phyloP scores from a whole-genome alignment of 352 stramenopile genomes.

The Globisporangium heterothallicum region DNA sequence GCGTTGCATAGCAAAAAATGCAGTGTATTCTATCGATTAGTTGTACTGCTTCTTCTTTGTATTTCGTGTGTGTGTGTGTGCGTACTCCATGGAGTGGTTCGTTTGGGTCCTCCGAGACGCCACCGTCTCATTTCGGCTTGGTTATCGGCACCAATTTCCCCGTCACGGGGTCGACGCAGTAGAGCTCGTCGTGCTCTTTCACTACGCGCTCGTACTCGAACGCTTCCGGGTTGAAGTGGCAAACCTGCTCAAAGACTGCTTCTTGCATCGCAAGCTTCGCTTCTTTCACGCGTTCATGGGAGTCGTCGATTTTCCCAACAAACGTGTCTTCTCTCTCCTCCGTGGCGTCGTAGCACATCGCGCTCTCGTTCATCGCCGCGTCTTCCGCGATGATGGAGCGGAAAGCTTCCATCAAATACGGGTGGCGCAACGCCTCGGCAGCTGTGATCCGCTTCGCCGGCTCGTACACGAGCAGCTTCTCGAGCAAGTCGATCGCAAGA shows the following conservation, averaged over 20 bases:
- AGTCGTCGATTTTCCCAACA: conserved; percentile 58
- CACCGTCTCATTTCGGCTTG: not conserved
- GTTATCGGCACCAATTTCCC: conserved; percentile 53
- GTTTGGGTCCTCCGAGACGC: too few species aligned
- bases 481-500: conserved; percentile 62
- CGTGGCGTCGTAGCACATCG: conserved; percentile 29
- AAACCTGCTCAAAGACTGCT: conserved; percentile 77
- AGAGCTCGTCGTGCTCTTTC: conserved; percentile 57
- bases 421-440: conserved; percentile 92
- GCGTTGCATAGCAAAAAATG: not conserved
- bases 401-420: conserved; percentile 85
- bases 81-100: too few species aligned
- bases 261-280: conserved; percentile 66
- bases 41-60: too few species aligned
- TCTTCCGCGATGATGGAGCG: conserved; percentile 26
- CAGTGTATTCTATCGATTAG: not conserved
- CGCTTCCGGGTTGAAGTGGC: conserved; percentile 68
- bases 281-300: conserved; percentile 58
- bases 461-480: conserved; percentile 68
- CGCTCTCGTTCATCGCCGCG: conserved; percentile 9
- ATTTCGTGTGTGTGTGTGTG: too few species aligned
- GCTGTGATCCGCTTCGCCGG: conserved; percentile 75
- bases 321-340: conserved; percentile 68
- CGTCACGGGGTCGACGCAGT: conserved; percentile 42
- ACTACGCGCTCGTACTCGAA: conserved; percentile 56